These are phyloP conservation scores for Parastagonospora nodorum DNA, from an alignment of 2,329 filamentous ascomycete species.

Conservation along the genomic window DNA sequence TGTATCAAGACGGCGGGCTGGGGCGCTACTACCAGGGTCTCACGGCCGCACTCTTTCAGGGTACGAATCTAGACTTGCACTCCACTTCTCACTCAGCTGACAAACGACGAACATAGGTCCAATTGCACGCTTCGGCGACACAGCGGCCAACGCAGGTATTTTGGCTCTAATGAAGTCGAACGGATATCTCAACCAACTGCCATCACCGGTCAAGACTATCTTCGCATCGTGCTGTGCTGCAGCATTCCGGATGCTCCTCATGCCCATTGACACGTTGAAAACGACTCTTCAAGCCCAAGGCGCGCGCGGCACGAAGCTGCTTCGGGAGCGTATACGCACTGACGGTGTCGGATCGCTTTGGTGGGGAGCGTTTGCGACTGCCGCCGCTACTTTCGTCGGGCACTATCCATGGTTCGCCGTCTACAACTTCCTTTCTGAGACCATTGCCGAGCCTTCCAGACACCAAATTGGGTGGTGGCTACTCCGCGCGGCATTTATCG, in stretches of 20 bases:
- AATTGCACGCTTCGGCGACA: constrained; percentile 36
- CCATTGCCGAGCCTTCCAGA: constrained; percentile 25
- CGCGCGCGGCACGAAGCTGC: constrained; percentile 22
- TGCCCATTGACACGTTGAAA: constrained; percentile 36
- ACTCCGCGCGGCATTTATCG: constrained; percentile 32
- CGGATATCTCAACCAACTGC: constrained; percentile 25
- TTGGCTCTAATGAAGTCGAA: constrained; percentile 34
- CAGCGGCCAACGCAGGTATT: constrained; percentile 37
- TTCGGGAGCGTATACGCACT: constrained; percentile 29
- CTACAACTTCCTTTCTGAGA: constrained; percentile 33
- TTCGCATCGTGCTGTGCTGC: constrained; percentile 36
- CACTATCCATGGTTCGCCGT: constrained; percentile 39
- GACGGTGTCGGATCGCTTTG: constrained; percentile 34
- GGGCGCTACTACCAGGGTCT: constrained; percentile 35
- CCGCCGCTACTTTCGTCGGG: constrained; percentile 36
- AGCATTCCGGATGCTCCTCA: constrained; percentile 32
- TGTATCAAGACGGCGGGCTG: constrained; percentile 31
- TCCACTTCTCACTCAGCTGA: neutral
- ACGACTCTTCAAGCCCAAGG: constrained; percentile 37
- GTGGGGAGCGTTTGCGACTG: constrained; percentile 39
- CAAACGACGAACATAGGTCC: constrained; percentile 15
- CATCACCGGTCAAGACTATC: constrained; percentile 33
- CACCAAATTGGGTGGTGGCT: constrained; percentile 30
- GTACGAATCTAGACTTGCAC: neutral
- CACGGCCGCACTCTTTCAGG: constrained; percentile 30